phyloP scores from a whole-genome alignment of 1,284 basidiomycete species.

The Melanopsichium pennsylvanicum region DNA sequence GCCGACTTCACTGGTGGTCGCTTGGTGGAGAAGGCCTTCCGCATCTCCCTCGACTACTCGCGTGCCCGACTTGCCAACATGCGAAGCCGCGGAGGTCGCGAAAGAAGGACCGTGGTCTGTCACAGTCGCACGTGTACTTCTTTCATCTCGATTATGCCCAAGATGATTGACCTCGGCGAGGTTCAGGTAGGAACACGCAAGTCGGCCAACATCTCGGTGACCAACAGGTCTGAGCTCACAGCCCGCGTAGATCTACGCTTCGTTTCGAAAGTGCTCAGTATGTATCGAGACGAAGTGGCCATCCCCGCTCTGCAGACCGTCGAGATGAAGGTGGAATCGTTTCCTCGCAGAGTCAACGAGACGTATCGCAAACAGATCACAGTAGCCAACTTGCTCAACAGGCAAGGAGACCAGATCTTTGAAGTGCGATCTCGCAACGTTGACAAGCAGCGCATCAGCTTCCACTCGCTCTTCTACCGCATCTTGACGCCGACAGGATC shows the following conservation, averaged over 20 bases:
- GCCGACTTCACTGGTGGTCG: constrained; percentile 64
- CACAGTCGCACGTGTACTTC: constrained; percentile 68
- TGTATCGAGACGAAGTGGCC: constrained; percentile 68
- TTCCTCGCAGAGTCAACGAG: constrained; percentile 69
- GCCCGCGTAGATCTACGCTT: constrained; percentile 69
- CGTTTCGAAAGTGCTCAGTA: constrained; percentile 69
- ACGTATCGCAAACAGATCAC: constrained; percentile 69
- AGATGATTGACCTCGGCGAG: constrained; percentile 68
- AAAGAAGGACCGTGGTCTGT: constrained; percentile 66
- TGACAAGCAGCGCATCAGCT: constrained; percentile 69
- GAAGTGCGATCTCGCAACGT: constrained; percentile 69
- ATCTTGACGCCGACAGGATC: constrained; percentile 69
- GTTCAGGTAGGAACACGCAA: constrained; percentile 69
- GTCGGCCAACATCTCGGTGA: constrained; percentile 66
- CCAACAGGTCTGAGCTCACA: constrained; percentile 68
- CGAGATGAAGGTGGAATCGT: constrained; percentile 69
- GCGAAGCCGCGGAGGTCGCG: constrained; percentile 58
- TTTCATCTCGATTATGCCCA: constrained; percentile 67
- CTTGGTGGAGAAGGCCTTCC: constrained; percentile 67
- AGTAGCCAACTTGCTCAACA: constrained; percentile 65
- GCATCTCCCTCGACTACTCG: constrained; percentile 68
- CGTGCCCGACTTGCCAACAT: constrained; percentile 56
- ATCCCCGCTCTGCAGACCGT: constrained; percentile 68
- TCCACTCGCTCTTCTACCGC: constrained; percentile 70
- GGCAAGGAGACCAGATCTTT: constrained; percentile 68